Percentiles rank a stretch among this genome's conserved stretches.
These are phyloP conservation scores for Fusarium subtropicale DNA, from an alignment of 2,329 filamentous ascomycete species.

Conservation along the genomic window DNA sequence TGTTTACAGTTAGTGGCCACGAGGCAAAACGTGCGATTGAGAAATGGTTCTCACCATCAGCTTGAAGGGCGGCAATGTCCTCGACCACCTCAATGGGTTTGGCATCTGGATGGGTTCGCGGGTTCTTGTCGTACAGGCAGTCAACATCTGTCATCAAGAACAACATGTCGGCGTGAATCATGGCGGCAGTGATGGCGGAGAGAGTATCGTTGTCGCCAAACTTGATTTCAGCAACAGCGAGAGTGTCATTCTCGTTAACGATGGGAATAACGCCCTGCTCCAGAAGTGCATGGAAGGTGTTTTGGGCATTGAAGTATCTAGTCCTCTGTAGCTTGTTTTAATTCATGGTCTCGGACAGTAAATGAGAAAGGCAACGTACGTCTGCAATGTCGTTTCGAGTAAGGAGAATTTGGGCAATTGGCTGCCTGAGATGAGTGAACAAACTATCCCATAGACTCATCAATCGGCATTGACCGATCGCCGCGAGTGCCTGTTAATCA, in stretches of 20 bases:
- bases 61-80: slow-evolving; percentile 84
- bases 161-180: slow-evolving; percentile 95
- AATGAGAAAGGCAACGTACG: slow-evolving; percentile 60
- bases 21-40: not conserved
- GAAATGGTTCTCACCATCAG: slow-evolving; percentile 71
- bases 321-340: slow-evolving; percentile 69
- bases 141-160: slow-evolving; percentile 99
- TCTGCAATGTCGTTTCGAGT: slow-evolving; percentile 97
- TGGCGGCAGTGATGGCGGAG: slow-evolving; percentile 94
- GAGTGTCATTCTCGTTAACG: slow-evolving; percentile 98
- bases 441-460: slow-evolving; percentile 96
- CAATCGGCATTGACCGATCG: slow-evolving; percentile 93
- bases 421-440: slow-evolving; percentile 88
- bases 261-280: slow-evolving; percentile 98
- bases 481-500: slow-evolving; percentile 77
- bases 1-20: slow-evolving; percentile 49
- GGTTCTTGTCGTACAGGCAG: slow-evolving; percentile 96
- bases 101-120: slow-evolving; percentile 84
- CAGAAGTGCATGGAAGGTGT: slow-evolving; percentile 89
- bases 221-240: slow-evolving; percentile 98
- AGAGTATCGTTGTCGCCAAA: slow-evolving; percentile 99
- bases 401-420: slow-evolving; percentile 92
- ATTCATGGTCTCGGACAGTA: not conserved
- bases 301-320: slow-evolving; percentile 96
- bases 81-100: slow-evolving; percentile 92